These are phyloP conservation scores for Suzukiozyma palmioleophila DNA, from an alignment of 1,139 yeast genomes.

Conservation along the genomic window DNA sequence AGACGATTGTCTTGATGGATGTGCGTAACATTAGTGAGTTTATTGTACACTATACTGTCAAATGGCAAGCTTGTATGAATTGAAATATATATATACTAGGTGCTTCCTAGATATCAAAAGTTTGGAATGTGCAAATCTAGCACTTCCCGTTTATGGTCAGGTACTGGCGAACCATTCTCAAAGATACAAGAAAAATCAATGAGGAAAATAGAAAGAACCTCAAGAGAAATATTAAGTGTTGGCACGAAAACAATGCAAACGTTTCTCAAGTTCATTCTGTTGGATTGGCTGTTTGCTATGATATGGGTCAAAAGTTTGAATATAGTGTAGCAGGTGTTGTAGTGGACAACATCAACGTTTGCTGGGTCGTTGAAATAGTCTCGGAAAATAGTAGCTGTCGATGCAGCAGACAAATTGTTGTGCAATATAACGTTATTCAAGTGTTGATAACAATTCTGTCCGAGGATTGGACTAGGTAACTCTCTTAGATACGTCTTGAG, in stretches of 20 bases:
- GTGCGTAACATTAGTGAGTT: no score
- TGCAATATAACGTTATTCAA: conserved; percentile 14
- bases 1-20: no score
- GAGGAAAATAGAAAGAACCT: conserved; percentile 57
- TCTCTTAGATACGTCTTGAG: conserved; percentile 72
- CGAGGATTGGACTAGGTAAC: conserved; percentile 61
- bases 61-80: no score
- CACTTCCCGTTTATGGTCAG: conserved; percentile 33
- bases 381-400: conserved; percentile 26
- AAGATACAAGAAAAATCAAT: conserved; percentile 64
- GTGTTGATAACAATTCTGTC: conserved; percentile 41
- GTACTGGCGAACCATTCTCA: conserved; percentile 45
- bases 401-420: conserved; percentile 10
- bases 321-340: conserved; percentile 59
- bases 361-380: conserved; percentile 24
- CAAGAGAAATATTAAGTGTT: conserved; percentile 68
- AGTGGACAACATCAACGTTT: conserved; percentile 40
- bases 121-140: conserved; percentile 42
- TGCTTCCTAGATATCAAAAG: conserved; percentile 17
- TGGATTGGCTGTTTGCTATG: conserved; percentile 55
- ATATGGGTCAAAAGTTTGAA: conserved; percentile 67
- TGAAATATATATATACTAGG: no score
- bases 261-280: conserved; percentile 81
- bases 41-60: no score
- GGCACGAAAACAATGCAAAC: conserved; percentile 85